Conservation (phyloP, 441 rosid species). For the Pelargonium myrrhifolium region DNA sequence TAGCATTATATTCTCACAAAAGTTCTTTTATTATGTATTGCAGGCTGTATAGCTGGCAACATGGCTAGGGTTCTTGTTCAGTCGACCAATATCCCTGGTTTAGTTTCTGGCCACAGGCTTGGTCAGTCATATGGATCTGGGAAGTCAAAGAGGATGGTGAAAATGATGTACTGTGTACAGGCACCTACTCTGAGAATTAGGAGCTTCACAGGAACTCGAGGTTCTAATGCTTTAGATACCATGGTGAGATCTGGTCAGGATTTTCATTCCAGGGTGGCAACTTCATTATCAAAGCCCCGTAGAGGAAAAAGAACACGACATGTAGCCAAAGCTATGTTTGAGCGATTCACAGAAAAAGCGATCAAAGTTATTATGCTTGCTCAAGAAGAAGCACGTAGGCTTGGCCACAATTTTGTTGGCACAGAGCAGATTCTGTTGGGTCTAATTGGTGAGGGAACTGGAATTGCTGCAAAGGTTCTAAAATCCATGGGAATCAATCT, state of each 20-base stretch:
- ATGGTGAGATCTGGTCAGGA: constrained; percentile 31
- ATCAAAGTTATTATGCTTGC: constrained; percentile 98
- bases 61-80: constrained; percentile 86
- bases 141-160: constrained; percentile 32
- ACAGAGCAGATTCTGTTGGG: constrained; percentile 93
- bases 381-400: constrained; percentile 96
- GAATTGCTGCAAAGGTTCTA: constrained; percentile 95
- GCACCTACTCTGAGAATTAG: constrained; percentile 39
- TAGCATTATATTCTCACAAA: neutral
- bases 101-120: constrained; percentile 34
- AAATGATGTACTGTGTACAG: constrained; percentile 43
- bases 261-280: constrained; percentile 42
- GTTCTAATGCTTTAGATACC: constrained; percentile 45
- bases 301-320: constrained; percentile 42
- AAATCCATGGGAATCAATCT: constrained; percentile 98
- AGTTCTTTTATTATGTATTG: constrained; percentile 11
- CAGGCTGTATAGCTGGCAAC: constrained; percentile 29
- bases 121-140: constrained; percentile 36
- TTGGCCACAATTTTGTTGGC: constrained; percentile 97
- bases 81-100: constrained; percentile 38
- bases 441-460: constrained; percentile 96
- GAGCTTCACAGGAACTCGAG: constrained; percentile 55
- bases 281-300: constrained; percentile 26
- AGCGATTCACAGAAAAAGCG: constrained; percentile 91
- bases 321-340: constrained; percentile 79